These are phyloP conservation scores for Amanita pallidorosea DNA, from an alignment of 768 basidiomycete genomes.

Conservation along the genomic window DNA sequence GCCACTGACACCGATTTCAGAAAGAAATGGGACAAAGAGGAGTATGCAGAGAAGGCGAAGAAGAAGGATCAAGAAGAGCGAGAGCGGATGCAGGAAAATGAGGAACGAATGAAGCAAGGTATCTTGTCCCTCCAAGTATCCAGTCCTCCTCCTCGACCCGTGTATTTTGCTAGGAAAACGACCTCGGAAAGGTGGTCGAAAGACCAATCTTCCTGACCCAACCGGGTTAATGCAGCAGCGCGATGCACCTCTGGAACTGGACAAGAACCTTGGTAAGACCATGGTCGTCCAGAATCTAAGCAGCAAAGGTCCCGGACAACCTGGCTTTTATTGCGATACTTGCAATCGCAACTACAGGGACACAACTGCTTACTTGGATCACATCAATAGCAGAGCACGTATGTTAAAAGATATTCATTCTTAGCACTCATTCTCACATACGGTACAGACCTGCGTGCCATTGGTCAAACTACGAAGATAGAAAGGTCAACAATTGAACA, in stretches of 20 bases:
- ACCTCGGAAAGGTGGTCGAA: conserved; percentile 48
- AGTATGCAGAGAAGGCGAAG: conserved; percentile 75
- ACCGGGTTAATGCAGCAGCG: conserved; percentile 90
- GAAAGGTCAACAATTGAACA: conserved; percentile 87
- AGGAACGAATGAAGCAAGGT: conserved; percentile 81
- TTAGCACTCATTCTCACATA: background rate
- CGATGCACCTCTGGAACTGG: conserved; percentile 75
- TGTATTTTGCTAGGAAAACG: conserved; percentile 58
- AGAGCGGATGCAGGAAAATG: conserved; percentile 79
- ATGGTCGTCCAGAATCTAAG: conserved; percentile 85
- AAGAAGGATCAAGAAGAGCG: conserved; percentile 72
- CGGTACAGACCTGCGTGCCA: conserved; percentile 64
- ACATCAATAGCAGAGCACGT: conserved; percentile 93
- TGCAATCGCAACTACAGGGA: conserved; percentile 93
- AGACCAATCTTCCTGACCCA: conserved; percentile 82
- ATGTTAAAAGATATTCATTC: conserved; percentile 18
- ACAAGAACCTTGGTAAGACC: conserved; percentile 92
- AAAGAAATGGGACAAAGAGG: conserved; percentile 93
- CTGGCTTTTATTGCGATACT: conserved; percentile 89
- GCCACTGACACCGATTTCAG: conserved; percentile 67
- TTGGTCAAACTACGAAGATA: conserved; percentile 96
- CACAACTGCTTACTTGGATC: conserved; percentile 87
- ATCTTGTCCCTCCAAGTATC: conserved; percentile 5
- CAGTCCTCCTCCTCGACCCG: conserved; percentile 2
- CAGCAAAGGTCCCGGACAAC: conserved; percentile 79